A percentile compares a stretch with the other conserved stretches of the same genome.
Evolutionary conservation across 768 basidiomycete species (phyloP).

Genomic region (Lactarius hengduanensis): DNA sequence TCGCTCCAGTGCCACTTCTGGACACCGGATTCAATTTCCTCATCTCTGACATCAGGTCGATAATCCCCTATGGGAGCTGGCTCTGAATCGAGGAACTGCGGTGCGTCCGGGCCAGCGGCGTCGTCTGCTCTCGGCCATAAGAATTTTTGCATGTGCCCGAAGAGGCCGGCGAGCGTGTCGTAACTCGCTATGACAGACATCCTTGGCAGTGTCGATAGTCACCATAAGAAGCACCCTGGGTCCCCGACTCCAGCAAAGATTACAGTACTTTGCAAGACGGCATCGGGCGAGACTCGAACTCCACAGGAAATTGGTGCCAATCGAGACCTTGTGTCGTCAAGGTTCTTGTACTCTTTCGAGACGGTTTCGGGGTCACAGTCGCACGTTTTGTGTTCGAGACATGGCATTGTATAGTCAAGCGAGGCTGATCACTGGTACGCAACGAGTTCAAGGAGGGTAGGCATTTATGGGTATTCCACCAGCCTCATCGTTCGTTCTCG

Average conservation of each 20-base stretch:
- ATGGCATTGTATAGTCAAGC: not conserved
- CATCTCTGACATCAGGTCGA: not conserved
- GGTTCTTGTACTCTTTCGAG: not conserved
- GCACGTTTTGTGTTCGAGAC: not conserved
- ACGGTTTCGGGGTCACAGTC: not conserved
- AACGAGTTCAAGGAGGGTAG: not conserved
- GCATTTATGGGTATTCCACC: not conserved
- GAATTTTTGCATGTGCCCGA: constrained; percentile 4
- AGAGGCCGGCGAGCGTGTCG: not conserved
- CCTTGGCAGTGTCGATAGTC: not conserved
- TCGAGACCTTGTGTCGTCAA: not conserved
- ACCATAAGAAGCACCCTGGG: not conserved
- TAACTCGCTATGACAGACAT: not conserved
- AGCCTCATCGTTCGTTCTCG: not conserved
- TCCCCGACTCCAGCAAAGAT: not conserved
- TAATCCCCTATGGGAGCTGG: not conserved
- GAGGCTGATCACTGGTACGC: not conserved
- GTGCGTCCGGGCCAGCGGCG: no score
- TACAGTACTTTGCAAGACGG: not conserved
- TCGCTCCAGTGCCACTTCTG: not conserved
- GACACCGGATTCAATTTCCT: not conserved
- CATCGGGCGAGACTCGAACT: not conserved
- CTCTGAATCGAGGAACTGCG: not conserved
- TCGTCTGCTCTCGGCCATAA: not conserved
- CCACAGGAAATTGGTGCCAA: not conserved